Base-by-base conservation (phyloP, 495 filamentous ascomycete genomes). In the Aspergillus baeticus region DNA sequence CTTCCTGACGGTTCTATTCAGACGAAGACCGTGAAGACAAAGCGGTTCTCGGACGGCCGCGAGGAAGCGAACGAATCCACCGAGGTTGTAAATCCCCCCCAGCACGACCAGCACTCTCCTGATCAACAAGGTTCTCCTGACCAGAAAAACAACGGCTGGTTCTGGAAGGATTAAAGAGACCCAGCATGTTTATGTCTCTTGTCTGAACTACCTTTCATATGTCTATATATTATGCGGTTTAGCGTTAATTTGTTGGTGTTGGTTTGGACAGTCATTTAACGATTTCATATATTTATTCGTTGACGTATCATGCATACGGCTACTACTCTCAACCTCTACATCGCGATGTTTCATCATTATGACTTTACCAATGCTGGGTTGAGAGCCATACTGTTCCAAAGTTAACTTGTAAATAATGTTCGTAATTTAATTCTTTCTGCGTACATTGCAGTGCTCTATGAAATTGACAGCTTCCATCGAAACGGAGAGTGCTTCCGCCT, bases 31-130 rank as follows among this genome's bases (percentile, higher is more conserved):
- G 69, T 82, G 10, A 67, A 83, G 11, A 86, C 82, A 43, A 84
- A 82, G 64, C 71, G 79, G 6, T 89, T 82, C 61, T 73, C 81
- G 0, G 85, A 89, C 74, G 86, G 86, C 5, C 70, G 78, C 18
- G 85, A 87, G 60, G 82, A 85, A 60, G 81, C 61, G 22, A 78
- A 81, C 6, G 79, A 81, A 13, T 70, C 66, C 11, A 66, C 71
- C 8, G 74, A 78, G 42, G 57, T 69, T 23, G 54, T 55, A 5
- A 63, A 67, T 38, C 61, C 69, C 13, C 59, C 62, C 21, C 68
- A 69, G 44, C 55, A 52, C 2, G 60, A 51, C 13, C 52, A 51
- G n/a, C 36, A 57, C 13, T 18, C 54, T 58, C 20, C 21, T 4
- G 22, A 51, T 2, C 55, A 63, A 5, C 54, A 43, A 8, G 60